phyloP scores from a whole-genome alignment of 2,329 filamentous ascomycete genomes.

The Thelonectria blattea region DNA sequence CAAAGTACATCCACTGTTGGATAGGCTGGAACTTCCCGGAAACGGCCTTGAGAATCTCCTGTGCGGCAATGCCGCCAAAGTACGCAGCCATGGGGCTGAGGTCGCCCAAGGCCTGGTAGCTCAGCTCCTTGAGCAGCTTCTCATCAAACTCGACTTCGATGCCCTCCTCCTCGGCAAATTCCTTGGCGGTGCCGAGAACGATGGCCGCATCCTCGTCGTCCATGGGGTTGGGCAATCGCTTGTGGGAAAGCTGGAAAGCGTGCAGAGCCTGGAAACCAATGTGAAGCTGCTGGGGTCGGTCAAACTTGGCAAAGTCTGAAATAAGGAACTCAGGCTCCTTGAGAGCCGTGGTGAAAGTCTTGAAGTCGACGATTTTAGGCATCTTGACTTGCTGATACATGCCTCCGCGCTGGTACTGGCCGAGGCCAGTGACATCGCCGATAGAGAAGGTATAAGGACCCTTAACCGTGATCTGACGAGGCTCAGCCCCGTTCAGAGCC shows the following conservation, averaged over 20 bases:
- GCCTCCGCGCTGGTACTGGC: slow-evolving; percentile 86
- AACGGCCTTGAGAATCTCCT: slow-evolving; percentile 95
- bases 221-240: slow-evolving; percentile 80
- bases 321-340: slow-evolving; percentile 89
- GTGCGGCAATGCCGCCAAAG: slow-evolving; percentile 91
- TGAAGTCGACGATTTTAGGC: slow-evolving; percentile 92
- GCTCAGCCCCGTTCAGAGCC: slow-evolving; percentile 78
- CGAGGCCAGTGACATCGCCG: slow-evolving; percentile 86
- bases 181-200: slow-evolving; percentile 75
- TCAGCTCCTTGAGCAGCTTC: slow-evolving; percentile 90
- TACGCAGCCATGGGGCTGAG: slow-evolving; percentile 91
- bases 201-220: slow-evolving; percentile 83
- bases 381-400: slow-evolving; percentile 97
- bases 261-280: slow-evolving; percentile 92
- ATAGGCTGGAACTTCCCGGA: slow-evolving; percentile 98
- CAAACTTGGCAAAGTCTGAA: slow-evolving; percentile 97
- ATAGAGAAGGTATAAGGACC: slow-evolving; percentile 98
- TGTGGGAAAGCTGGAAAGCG: slow-evolving; percentile 77
- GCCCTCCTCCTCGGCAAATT: slow-evolving; percentile 75
- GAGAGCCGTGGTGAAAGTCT: slow-evolving; percentile 76
- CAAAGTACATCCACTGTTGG: slow-evolving; percentile 95
- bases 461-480: slow-evolving; percentile 91
- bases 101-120: slow-evolving; percentile 92
- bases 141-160: slow-evolving; percentile 77
- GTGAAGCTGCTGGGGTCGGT: slow-evolving; percentile 90